Evolutionary conservation across 2,329 filamentous ascomycete species (phyloP), one percentile per base, ranked within the genome.

Genomic region (Sporothrix euskadiensis): DNA sequence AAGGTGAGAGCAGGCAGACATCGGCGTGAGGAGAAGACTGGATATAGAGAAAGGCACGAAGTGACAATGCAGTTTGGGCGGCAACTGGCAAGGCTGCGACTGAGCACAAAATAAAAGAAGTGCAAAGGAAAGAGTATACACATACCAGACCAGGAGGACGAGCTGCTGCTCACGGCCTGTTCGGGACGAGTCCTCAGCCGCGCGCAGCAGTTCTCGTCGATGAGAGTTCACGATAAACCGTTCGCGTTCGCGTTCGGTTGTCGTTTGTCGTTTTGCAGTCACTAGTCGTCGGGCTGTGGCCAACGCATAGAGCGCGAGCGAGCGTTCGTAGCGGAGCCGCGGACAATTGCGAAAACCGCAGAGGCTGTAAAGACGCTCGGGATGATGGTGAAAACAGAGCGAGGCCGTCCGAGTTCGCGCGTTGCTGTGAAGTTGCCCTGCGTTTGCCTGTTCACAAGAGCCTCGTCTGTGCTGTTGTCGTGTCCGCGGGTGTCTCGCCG

Each of bases 241-340:
- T 26, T 26, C 26, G 22, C 22, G 52, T 26, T 26, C 26, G 22
- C 22, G 52, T 12, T 56, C 52, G 52, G 26, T 30, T 22, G 52
- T 41, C 59, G 14, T 56, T 30, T 22, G 52, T 41, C 59, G 14
- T 30, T 61, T 49, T 35, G 41, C 56, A n/a, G 32, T 69, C 19
- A 30, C 69, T 22, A 22, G 32, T n/a, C 14, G 41, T 32, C 19
- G 9, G 26, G 56, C 22, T 12, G 41, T 22, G 32, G 52, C 32
- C 32, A 47, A 69, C 16, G 12, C 68, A 70, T 70, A 52, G 39
- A 69, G 66, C 41, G 26, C 41, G 44, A 49, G 59, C 16, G 41
- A 44, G 41, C 12, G 44, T 49, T 49, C 39, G 39, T n/a, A 12
- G 61, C n/a, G 39, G 8, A 39, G 7, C 8, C 12, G n/a, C 61